Conservation (phyloP, 139 green algal species). For the Dunaliella primolecta region DNA sequence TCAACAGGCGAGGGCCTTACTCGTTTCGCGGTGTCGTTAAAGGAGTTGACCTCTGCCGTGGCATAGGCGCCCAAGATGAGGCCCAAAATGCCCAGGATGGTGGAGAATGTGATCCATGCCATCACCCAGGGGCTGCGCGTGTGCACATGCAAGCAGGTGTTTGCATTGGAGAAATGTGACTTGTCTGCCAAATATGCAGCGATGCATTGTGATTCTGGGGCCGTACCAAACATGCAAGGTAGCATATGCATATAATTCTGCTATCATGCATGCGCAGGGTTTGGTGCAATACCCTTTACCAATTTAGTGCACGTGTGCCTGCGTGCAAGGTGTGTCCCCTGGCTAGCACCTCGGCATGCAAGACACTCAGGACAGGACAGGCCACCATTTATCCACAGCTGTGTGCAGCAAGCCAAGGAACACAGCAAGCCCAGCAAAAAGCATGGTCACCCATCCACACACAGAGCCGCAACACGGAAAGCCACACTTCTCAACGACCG, state of each 20-base stretch:
- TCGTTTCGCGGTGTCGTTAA: neutral
- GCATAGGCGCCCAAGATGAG: conserved; percentile 17
- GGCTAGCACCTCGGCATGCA: too few relatives aligned
- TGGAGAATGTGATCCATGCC: neutral
- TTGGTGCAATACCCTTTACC: too few relatives aligned
- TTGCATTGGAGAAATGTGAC: neutral
- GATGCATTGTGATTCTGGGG: neutral
- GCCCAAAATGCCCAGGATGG: conserved; percentile 11
- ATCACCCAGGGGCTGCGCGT: neutral
- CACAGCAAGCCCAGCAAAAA: too few relatives aligned
- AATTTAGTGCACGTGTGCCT: neutral
- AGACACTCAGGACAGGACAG: too few relatives aligned
- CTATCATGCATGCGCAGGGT: neutral
- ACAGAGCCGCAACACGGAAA: too few relatives aligned
- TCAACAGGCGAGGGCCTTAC: neutral
- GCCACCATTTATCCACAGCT: too few relatives aligned
- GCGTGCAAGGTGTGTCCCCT: too few relatives aligned
- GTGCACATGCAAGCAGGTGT: neutral
- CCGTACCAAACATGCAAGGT: neutral
- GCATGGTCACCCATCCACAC: too few relatives aligned
- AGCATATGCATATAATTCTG: neutral
- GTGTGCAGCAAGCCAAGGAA: too few relatives aligned
- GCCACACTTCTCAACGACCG: too few relatives aligned
- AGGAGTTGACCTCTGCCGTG: neutral
- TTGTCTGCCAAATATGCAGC: neutral